Evolutionary conservation across 352 stramenopile genomes (phyloP), one percentile per base, ranked within the genome.

Genomic region (Globisporangium echinulatum): DNA sequence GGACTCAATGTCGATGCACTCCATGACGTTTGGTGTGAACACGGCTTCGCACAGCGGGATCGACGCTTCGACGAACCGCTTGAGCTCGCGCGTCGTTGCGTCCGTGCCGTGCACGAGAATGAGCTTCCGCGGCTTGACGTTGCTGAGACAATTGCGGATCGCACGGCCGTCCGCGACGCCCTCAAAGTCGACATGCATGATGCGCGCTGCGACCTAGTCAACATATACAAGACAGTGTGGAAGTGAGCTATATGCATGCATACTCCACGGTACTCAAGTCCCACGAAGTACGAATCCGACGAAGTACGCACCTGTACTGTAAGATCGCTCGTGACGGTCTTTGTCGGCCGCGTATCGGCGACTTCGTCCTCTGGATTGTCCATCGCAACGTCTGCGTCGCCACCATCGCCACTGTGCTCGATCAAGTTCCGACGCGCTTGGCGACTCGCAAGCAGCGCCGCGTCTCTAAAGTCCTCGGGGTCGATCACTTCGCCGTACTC

Each of bases 1-100:
- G 33, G 85, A 94, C 59, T 96, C 87, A 51, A 96, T 96, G 62
- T 96, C 87, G 60, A 96, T 93, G 63, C 85, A 94, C 54, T 96
- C 87, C 76, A 92, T 92, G 5, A 88, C 72, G 49, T 90, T 85
- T 7, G 87, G 87, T 13, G 82, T 92, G 70, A 93, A 96, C 36
- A 96, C 82, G 13, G 83, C 82, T 66, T 96, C 87, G 61, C 87
- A 96, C 58, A 80, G 68, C 37, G 87, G 82, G 60, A 96, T 94
- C 2, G 79, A 90, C 25, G 68, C 67, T 61, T 96, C 83, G 0
- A 94, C 87, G 58, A 94, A 94, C 25, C 78, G 72, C 66, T 96
- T 92, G 5, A 96, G 70, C 42, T 93, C 85, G 47, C 60, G 74
- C 49, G 87, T 94, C 11, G 85, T 94, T 56, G 72, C 75, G 56